phyloP scores from a whole-genome alignment of 2,329 filamentous ascomycete species.

The Botrytis fabae region DNA sequence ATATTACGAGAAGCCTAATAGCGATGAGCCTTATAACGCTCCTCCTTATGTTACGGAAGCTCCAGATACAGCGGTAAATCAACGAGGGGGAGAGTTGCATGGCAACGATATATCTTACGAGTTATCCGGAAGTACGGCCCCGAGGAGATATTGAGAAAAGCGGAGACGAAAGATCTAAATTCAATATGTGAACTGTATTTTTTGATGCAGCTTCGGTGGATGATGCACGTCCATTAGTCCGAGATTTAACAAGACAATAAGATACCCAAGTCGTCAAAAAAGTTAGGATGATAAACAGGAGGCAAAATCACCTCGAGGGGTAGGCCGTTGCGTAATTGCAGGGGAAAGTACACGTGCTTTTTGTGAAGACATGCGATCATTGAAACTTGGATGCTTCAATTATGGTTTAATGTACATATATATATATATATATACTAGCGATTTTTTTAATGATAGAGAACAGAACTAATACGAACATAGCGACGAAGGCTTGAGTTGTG shows the following conservation, averaged over 20 bases:
- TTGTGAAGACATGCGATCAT: neutral
- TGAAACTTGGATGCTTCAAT: neutral
- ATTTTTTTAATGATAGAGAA: neutral
- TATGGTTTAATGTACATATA: neutral
- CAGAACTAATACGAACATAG: neutral
- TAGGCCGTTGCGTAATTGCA: neutral
- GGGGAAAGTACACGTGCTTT: neutral
- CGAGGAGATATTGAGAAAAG: neutral
- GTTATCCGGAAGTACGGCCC: neutral
- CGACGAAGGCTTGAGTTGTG: neutral
- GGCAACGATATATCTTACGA: neutral
- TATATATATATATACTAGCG: neutral
- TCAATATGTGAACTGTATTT: neutral
- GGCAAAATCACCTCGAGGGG: neutral
- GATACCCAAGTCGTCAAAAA: neutral
- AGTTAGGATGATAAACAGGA: neutral
- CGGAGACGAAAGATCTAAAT: neutral
- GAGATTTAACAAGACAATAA: too few relatives aligned
- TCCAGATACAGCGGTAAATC: neutral
- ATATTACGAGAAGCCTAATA: neutral
- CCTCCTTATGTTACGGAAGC: neutral
- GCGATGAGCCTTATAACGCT: neutral
- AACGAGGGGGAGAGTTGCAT: neutral
- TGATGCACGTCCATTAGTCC: rapidly evolving
- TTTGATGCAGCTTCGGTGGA: neutral